Percentiles rank a stretch among this genome's conserved stretches.
These are phyloP conservation scores for Strobilomyces confusus DNA, from an alignment of 768 basidiomycete species.

Conservation along the genomic window DNA sequence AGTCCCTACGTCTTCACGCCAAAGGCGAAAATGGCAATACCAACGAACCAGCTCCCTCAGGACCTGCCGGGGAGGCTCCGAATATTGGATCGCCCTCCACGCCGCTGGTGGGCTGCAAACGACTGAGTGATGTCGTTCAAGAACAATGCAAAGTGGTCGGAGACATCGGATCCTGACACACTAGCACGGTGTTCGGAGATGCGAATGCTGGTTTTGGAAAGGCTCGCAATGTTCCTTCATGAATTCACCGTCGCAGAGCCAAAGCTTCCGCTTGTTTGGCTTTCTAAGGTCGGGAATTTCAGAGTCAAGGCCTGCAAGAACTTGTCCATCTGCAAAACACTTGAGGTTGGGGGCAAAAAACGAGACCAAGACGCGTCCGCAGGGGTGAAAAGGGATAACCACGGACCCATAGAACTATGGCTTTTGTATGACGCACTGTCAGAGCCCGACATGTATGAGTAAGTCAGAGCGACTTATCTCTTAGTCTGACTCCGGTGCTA, in stretches of 20 bases:
- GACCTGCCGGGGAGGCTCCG: no score
- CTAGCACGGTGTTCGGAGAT: not conserved
- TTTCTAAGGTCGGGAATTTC: not conserved
- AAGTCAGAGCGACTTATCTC: not conserved
- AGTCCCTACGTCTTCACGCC: no score
- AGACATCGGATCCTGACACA: not conserved
- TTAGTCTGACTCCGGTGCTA: not conserved
- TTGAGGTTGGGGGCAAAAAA: not conserved
- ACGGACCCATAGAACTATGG: not conserved
- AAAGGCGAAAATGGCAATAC: no score
- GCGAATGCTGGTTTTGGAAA: no score
- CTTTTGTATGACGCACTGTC: not conserved
- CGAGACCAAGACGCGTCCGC: not conserved
- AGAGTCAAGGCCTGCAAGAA: no score
- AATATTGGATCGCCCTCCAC: no score
- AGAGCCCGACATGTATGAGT: conserved; percentile 2
- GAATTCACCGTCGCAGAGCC: not conserved
- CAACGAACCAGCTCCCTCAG: no score
- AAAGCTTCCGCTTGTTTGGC: not conserved
- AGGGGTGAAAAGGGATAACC: not conserved
- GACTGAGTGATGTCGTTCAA: not conserved
- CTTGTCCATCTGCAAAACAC: not conserved
- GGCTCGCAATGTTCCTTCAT: not conserved
- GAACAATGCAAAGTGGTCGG: not conserved
- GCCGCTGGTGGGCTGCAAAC: no score